phyloP scores from a whole-genome alignment of 768 basidiomycete genomes.

The Strobilomyces echinocephalus region DNA sequence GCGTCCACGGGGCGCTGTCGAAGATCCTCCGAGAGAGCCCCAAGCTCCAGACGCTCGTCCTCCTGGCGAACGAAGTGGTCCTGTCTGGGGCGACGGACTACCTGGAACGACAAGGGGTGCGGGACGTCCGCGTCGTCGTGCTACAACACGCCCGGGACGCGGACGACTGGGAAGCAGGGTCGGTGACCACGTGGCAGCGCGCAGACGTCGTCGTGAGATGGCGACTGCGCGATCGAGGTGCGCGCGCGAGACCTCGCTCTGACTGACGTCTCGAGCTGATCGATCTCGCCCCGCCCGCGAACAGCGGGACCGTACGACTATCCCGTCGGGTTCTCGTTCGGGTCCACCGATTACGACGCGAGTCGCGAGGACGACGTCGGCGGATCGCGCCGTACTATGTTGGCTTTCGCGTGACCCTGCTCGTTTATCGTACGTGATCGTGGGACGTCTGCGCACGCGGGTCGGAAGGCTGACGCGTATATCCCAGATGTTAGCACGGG shows the following conservation, averaged over 20 bases:
- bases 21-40: constrained; percentile 2
- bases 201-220: constrained; percentile 11
- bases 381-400: neutral
- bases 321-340: neutral
- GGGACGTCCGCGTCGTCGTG: constrained; percentile 14
- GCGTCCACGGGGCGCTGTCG: constrained; percentile 1
- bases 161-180: constrained; percentile 13
- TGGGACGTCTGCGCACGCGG: no score
- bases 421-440: no score
- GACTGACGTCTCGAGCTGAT: neutral
- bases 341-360: neutral
- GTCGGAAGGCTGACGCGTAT: no score
- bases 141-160: constrained; percentile 8
- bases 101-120: constrained; percentile 8
- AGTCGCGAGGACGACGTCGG: neutral
- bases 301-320: constrained; percentile 14
- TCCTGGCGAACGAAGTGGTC: constrained; percentile 7
- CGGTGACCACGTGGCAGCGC: constrained; percentile 13
- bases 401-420: neutral
- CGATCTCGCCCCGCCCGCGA: neutral
- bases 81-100: constrained; percentile 1
- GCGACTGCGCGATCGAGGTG: constrained; percentile 9
- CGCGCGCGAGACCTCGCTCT: neutral
- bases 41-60: constrained; percentile 7
- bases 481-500: no score